Percentiles rank a stretch among this genome's conserved stretches.
Conservation (phyloP, 1,284 basidiomycete species). For the Mixia osmundae region DNA sequence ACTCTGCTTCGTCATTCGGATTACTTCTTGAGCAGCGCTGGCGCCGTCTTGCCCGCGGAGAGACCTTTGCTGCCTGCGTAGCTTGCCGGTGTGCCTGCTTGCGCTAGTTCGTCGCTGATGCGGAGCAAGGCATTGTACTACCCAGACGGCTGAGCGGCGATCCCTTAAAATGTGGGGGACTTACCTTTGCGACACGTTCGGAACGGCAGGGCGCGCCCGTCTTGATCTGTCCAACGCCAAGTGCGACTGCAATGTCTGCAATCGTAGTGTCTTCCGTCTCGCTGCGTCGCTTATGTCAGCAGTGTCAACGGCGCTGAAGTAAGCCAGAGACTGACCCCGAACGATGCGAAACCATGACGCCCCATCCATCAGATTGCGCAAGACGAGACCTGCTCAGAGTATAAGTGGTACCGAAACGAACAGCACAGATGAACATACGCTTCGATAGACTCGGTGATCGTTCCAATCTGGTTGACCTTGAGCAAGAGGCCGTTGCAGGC, state of each 20-base stretch:
- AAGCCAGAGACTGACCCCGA: constrained; percentile 45
- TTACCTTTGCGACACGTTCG: constrained; percentile 21
- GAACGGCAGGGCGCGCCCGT: constrained; percentile 84
- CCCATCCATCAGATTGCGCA: constrained; percentile 88
- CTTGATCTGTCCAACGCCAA: constrained; percentile 90
- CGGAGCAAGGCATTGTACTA: constrained; percentile 19
- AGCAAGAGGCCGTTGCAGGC: constrained; percentile 96
- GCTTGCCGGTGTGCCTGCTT: constrained; percentile 8
- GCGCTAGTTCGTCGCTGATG: constrained; percentile 18
- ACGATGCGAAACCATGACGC: constrained; percentile 98
- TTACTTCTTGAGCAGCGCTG: constrained; percentile 31
- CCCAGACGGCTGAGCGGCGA: too few species aligned
- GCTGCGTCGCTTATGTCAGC: constrained; percentile 25
- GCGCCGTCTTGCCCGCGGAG: constrained; percentile 45
- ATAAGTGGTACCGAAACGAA: too few species aligned
- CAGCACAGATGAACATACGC: too few species aligned
- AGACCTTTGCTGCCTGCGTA: constrained; percentile 29
- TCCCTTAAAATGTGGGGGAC: too few species aligned
- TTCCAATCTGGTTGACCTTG: constrained; percentile 98
- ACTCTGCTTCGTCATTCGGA: too few species aligned
- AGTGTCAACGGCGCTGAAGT: too few species aligned
- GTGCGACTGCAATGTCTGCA: constrained; percentile 84
- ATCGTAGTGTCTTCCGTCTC: constrained; percentile 95
- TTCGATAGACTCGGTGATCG: constrained; percentile 95
- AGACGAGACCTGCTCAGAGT: constrained; percentile 54